These are phyloP conservation scores for Schwanniomyces occidentalis DNA, from an alignment of 805 yeast species.

Conservation along the genomic window DNA sequence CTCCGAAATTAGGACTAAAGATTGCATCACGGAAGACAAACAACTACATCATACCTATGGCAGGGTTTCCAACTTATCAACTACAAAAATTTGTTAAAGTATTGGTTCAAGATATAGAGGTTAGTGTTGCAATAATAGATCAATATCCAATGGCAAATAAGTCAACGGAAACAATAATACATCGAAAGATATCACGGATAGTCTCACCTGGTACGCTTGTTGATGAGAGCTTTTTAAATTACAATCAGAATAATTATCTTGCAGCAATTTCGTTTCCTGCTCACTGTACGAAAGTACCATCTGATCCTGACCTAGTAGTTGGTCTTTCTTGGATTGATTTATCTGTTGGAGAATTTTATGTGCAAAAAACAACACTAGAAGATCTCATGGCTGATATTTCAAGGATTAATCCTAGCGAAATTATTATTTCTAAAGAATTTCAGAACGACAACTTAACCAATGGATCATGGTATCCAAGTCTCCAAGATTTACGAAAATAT, in stretches of 20 bases:
- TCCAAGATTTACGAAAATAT: constrained; percentile 59
- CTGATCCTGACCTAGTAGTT: constrained; percentile 45
- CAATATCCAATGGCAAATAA: constrained; percentile 42
- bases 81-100: constrained; percentile 71
- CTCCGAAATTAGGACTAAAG: constrained; percentile 68
- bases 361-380: constrained; percentile 60
- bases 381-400: constrained; percentile 71
- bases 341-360: constrained; percentile 75
- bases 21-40: constrained; percentile 57
- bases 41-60: constrained; percentile 61
- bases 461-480: constrained; percentile 57
- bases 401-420: constrained; percentile 79
- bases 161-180: constrained; percentile 38
- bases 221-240: constrained; percentile 81
- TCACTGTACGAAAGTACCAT: constrained; percentile 35
- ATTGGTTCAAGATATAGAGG: constrained; percentile 67
- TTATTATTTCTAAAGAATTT: constrained; percentile 55
- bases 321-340: constrained; percentile 91
- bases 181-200: constrained; percentile 73
- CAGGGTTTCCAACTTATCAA: constrained; percentile 83
- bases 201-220: constrained; percentile 92
- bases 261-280: constrained; percentile 64
- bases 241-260: constrained; percentile 68
- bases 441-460: constrained; percentile 36
- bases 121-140: constrained; percentile 81